Evolutionary conservation across 768 basidiomycete genomes (phyloP), one percentile per base, ranked within the genome.

Genomic region (Suillus clintonianus): DNA sequence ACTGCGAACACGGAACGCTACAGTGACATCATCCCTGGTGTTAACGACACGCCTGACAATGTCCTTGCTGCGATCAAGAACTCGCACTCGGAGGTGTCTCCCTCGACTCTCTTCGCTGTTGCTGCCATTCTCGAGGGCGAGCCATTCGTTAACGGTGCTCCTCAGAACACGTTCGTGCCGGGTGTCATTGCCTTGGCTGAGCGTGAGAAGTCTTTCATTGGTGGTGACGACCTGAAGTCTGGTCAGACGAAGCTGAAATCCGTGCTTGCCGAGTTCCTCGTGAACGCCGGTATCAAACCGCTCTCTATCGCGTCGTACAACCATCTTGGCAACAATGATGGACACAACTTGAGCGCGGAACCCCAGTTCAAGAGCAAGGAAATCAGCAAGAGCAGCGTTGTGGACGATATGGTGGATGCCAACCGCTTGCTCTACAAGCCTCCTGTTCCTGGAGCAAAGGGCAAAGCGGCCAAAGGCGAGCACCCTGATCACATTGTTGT

Each of bases 1-100:
- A 99, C 97, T 17, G 95, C 94, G 69, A 98, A 99, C 81, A 99
- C 97, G 19, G 97, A 99, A 83, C 91, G 97, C 63, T 99, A 95
- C 86, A 89, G 91, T 69, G 94, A 95, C 66, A 89, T 99, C 77
- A 89, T 98, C 75, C 84, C 91, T 14, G 97, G 97, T 48, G 87
- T 98, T 63, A 99, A 99, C 77, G 96, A 99, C 75, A 96, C 95
- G 15, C 90, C 94, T 2, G 91, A 91, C 69, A 91, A 90, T 74
- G 77, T 99, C 59, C 87, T 99, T 68, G 79, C 81, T 43, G 82
- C 95, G 13, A 93, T 99, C 81, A 86, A 90, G 77, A 65, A 74
- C 6, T 95, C 94, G 15, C 96, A 99, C 82, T 82, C 85, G 22
- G 97, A 99, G 76, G 90, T 99, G n/a, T 95, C 96, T 9, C 97